Conservation (phyloP, 2,329 filamentous ascomycete genomes). For the Hirsutella rhossiliensis region DNA sequence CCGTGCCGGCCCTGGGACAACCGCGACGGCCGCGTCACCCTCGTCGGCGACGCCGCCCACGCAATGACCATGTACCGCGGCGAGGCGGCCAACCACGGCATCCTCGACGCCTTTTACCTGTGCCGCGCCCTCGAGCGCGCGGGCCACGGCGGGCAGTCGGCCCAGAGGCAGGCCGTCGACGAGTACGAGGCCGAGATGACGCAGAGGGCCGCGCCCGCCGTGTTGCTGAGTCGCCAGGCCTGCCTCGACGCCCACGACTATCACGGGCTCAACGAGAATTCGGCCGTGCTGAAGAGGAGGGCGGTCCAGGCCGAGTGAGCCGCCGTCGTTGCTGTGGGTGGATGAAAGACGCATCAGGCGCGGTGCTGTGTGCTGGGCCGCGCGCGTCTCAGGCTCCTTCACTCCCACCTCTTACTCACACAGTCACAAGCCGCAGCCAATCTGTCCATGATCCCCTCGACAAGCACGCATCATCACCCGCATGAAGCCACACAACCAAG, state of each 20-base stretch:
- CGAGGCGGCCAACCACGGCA: constrained; percentile 26
- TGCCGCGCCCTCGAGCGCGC: constrained; percentile 10
- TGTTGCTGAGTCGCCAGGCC: constrained; percentile 18
- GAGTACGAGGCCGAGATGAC: constrained; percentile 19
- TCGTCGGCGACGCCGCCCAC: constrained; percentile 43
- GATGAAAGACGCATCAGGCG: too few species aligned
- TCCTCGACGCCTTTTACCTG: constrained; percentile 23
- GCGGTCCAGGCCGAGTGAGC: constrained; percentile 5
- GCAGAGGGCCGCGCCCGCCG: constrained; percentile 14
- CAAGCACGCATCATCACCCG: too few species aligned
- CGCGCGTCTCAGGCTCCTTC: too few species aligned
- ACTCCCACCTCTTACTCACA: too few species aligned
- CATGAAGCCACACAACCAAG: too few species aligned
- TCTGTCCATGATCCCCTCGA: too few species aligned
- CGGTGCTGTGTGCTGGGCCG: too few species aligned
- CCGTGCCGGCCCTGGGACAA: constrained; percentile 28
- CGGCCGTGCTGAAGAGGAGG: constrained; percentile 15
- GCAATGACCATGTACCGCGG: constrained; percentile 45
- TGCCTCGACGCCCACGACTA: constrained; percentile 20
- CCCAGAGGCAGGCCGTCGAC: constrained; percentile 9
- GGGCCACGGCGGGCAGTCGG: constrained; percentile 3
- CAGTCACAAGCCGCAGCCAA: too few species aligned
- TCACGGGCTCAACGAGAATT: constrained; percentile 17
- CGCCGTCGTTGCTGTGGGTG: too few species aligned
- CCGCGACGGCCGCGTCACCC: constrained; percentile 27